Conservation (phyloP, 495 filamentous ascomycete genomes). For the Aspergillus sclerotioniger region DNA sequence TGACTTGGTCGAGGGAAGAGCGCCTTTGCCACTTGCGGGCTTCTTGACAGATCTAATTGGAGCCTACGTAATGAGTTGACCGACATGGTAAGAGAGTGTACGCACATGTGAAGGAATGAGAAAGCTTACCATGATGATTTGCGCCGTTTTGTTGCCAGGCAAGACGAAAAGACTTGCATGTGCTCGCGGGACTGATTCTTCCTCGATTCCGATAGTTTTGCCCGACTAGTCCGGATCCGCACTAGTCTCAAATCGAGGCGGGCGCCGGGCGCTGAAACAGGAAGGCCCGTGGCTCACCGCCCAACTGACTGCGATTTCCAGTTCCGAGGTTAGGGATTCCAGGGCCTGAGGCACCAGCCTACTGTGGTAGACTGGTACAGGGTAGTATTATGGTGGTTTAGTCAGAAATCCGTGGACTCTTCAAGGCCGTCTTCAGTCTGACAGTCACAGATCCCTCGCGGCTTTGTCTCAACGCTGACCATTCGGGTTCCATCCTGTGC, state of each 20-base stretch:
- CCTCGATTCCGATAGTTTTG: constrained; percentile 2
- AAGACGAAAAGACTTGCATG: neutral
- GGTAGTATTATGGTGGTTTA: too few relatives aligned
- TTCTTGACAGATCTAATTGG: constrained; percentile 30
- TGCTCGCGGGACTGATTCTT: neutral
- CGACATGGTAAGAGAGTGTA: neutral
- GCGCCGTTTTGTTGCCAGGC: neutral
- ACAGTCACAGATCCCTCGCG: neutral
- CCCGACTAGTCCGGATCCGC: constrained; percentile 4
- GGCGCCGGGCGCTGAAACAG: neutral
- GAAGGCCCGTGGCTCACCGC: constrained; percentile 11
- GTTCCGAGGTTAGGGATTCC: too few relatives aligned
- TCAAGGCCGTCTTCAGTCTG: neutral
- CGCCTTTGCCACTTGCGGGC: constrained; percentile 26
- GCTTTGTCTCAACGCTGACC: neutral
- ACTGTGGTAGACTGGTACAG: too few relatives aligned
- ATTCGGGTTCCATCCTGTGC: neutral
- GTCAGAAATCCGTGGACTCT: too few relatives aligned
- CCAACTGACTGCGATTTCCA: constrained; percentile 19
- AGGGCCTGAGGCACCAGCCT: neutral
- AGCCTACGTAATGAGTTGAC: constrained; percentile 22
- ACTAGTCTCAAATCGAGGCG: neutral
- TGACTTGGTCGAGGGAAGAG: constrained; percentile 24
- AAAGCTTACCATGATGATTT: neutral
- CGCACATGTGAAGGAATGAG: neutral